Conservation (phyloP, 2,329 filamentous ascomycete genomes). For the Penicillium sp. region DNA sequence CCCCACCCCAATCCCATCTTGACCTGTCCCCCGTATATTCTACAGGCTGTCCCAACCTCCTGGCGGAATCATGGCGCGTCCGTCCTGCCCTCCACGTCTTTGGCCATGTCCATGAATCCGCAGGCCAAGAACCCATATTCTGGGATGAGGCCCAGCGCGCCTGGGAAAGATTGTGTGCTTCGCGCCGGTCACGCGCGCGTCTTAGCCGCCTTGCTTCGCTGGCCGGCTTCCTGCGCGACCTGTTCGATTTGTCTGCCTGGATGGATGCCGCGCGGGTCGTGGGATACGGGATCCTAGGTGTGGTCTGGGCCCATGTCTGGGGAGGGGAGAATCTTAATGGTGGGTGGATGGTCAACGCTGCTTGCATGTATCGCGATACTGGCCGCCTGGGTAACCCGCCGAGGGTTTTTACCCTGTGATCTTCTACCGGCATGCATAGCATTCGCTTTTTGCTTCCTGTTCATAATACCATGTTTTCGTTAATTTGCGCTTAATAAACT, state of each 20-base stretch:
- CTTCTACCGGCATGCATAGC: neutral
- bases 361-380: slow-evolving; percentile 42
- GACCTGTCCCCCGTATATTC: slow-evolving; percentile 55
- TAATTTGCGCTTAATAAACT: neutral
- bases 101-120: slow-evolving; percentile 76
- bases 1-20: slow-evolving; percentile 70
- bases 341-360: slow-evolving; percentile 60
- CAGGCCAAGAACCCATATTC: slow-evolving; percentile 66
- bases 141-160: slow-evolving; percentile 71
- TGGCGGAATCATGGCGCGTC: slow-evolving; percentile 70
- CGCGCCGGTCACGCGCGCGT: slow-evolving; percentile 30
- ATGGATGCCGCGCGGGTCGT: slow-evolving; percentile 51
- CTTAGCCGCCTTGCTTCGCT: slow-evolving; percentile 23
- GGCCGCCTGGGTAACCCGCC: slow-evolving; percentile 39
- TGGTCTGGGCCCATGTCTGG: slow-evolving; percentile 62
- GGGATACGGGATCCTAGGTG: slow-evolving; percentile 52
- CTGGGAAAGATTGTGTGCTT: slow-evolving; percentile 63
- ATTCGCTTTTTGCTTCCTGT: neutral
- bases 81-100: slow-evolving; percentile 76
- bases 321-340: slow-evolving; percentile 48
- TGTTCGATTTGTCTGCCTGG: slow-evolving; percentile 42
- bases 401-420: slow-evolving; percentile 35
- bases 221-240: slow-evolving; percentile 33
- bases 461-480: neutral
- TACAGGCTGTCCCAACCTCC: slow-evolving; percentile 67